Evolutionary conservation across 1,284 basidiomycete species (phyloP), one percentile per base, ranked within the genome.

Genomic region (Megacollybia platyphylla): DNA sequence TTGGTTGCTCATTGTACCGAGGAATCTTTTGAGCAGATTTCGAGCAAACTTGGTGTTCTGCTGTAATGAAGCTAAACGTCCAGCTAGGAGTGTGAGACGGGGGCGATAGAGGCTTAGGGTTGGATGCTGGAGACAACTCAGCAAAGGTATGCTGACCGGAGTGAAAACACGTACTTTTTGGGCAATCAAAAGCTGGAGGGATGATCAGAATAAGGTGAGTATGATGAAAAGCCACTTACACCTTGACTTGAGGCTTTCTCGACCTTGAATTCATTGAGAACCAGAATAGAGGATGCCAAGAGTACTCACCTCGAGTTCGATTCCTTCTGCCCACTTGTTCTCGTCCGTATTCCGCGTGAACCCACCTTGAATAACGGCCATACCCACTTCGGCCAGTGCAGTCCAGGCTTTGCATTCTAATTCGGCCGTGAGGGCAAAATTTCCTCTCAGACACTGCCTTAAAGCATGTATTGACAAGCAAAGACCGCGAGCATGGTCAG

Each of bases 341-440:
- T 62, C 61, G 7, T 59, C 63, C n/a, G 24, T 40, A 29, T 55
- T 53, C 35, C 59, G 52, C 41, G 59, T 59, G 44, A 70, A 62
- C 18, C 73, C 66, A 20, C 67, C 66, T 24, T 60, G 59, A 44
- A 73, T 61, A 38, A 73, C 67, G 48, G 63, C 63, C 55, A 83
- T 64, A 6, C 79, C 81, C 4, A 82, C 49, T 57, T 86, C 82
- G 0, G 74, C 80, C 1, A 83, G 51, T 2, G 70, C 68, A 0
- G 73, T 74, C 76, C 78, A 82, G 1, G 79, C 78, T 2, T 76
- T 61, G 51, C 79, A 82, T 51, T 85, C 80, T 5, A 78, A 57
- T 41, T 73, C 69, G 4, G 70, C 67, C 5, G 72, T 68, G 4
- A 83, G 59, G 11, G 31, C 1, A 11, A 34, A 11, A n/a, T 65